These are phyloP conservation scores for Erysimum pusillum DNA, from an alignment of 441 rosid species.

Conservation along the genomic window DNA sequence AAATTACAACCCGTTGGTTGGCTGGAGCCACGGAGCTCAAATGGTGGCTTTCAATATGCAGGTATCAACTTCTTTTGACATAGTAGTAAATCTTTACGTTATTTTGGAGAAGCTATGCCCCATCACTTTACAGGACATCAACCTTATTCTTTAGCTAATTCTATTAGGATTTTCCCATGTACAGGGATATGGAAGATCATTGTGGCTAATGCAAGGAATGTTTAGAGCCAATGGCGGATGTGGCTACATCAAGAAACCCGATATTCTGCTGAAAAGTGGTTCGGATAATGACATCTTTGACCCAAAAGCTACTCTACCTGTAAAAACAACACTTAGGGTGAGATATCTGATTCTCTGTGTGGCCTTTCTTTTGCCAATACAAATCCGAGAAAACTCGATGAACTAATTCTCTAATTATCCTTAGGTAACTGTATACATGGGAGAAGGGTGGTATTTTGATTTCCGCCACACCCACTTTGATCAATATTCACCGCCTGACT, in stretches of 20 bases:
- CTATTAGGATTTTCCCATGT: neutral
- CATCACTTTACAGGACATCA: neutral
- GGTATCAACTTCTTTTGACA: constrained; percentile 62
- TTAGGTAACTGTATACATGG: constrained; percentile 66
- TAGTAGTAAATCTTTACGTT: neutral
- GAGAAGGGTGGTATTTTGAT: constrained; percentile 69
- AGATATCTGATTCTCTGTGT: constrained; percentile 26
- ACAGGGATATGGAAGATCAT: constrained; percentile 68
- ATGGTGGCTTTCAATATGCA: constrained; percentile 99
- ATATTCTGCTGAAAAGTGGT: constrained; percentile 55
- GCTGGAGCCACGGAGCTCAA: constrained; percentile 98
- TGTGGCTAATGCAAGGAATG: constrained; percentile 79
- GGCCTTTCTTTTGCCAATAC: neutral
- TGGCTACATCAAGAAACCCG: constrained; percentile 71
- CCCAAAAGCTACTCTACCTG: constrained; percentile 58
- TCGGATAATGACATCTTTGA: constrained; percentile 67
- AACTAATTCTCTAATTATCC: neutral
- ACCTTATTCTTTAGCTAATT: constrained; percentile 13
- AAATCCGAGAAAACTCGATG: constrained; percentile 6
- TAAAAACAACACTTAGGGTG: constrained; percentile 60
- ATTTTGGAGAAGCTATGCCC: constrained; percentile 20
- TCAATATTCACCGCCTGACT: constrained; percentile 69
- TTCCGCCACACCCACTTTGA: constrained; percentile 72
- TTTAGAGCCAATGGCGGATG: constrained; percentile 72
- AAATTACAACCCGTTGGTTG: constrained; percentile 87